Conservation (phyloP, 73 alveolate species). For the Paramecium biaurelia region DNA sequence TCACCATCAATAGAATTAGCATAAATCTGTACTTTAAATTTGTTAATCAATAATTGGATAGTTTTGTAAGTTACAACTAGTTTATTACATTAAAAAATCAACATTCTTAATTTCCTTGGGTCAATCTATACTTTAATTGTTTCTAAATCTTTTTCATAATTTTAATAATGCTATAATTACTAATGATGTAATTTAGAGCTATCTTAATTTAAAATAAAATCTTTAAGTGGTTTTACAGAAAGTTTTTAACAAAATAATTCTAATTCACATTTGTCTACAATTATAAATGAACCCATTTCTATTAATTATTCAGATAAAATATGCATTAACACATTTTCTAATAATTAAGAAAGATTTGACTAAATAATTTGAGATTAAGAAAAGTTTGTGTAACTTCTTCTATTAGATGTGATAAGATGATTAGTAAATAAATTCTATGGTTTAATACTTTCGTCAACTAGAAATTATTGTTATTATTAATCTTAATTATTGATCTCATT, state of each 20-base stretch:
- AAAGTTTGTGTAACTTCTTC: neutral
- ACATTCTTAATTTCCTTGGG: neutral
- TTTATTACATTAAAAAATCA: neutral
- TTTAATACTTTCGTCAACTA: neutral
- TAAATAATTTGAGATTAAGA: neutral
- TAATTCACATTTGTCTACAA: neutral
- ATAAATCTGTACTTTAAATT: neutral
- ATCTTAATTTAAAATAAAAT: neutral
- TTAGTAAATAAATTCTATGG: neutral
- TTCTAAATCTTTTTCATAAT: neutral
- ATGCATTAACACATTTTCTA: neutral
- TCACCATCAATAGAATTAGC: neutral
- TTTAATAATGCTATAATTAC: neutral
- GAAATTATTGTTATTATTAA: neutral
- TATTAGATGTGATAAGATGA: neutral
- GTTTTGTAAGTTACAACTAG: neutral
- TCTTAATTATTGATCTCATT: neutral
- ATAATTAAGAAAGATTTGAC: neutral
- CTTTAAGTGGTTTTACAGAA: neutral
- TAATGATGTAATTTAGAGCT: neutral
- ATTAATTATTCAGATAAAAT: conserved; percentile 8
- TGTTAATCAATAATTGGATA: neutral
- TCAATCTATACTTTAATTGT: neutral
- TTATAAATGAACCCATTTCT: neutral
- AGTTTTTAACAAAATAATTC: neutral